Evolutionary conservation across 176 grass and related monocot genomes (phyloP), one percentile per base, ranked within the genome.

Genomic region (Triticum monococcum): DNA sequence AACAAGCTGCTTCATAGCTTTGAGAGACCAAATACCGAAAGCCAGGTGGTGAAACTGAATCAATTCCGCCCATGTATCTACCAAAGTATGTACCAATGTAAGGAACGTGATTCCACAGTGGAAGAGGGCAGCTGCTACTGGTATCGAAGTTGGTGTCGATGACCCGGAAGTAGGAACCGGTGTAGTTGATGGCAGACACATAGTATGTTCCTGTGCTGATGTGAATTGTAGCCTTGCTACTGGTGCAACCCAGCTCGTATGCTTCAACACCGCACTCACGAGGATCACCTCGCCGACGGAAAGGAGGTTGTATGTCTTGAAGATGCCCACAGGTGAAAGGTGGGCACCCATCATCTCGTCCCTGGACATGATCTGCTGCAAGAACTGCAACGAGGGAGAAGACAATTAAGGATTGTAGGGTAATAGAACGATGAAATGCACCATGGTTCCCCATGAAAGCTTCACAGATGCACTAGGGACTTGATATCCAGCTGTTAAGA

Each of bases 151-250:
- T 16, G 2, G 66, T 0, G 0, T 28, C 75, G 3, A n/a, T 8
- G 1, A 36, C 30, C 75, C 30, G 1, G 36, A 37, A 18, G 3
- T 14, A 79, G 48, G 17, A 71, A 40, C 1, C 9, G 2, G 10
- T 40, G 20, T 71, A 71, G 68, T 82, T 74, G 79, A 94, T 94
- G 24, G 12, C 14, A 3, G 13, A 40, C n/a, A 91, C 83, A 1
- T 73, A 78, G 30, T 78, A 78, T 78, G 50, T 59, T 59, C 46
- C 75, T 7, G 45, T 52, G 45, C 20, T 14, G 25, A 54, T 76
- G 5, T 13, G 50, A 78, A 78, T 78, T 8, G 30, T n/a, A 60
- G 50, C 30, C 14, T 78, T 78, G 17, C 28, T 36, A 57, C 10
- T 11, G 20, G 18, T 71, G 1, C 68, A 71, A 40, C 2, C 20